Evolutionary conservation across 805 yeast genomes (phyloP), one percentile per base, ranked within the genome.

Genomic region (Barnettozyma vustinii): DNA sequence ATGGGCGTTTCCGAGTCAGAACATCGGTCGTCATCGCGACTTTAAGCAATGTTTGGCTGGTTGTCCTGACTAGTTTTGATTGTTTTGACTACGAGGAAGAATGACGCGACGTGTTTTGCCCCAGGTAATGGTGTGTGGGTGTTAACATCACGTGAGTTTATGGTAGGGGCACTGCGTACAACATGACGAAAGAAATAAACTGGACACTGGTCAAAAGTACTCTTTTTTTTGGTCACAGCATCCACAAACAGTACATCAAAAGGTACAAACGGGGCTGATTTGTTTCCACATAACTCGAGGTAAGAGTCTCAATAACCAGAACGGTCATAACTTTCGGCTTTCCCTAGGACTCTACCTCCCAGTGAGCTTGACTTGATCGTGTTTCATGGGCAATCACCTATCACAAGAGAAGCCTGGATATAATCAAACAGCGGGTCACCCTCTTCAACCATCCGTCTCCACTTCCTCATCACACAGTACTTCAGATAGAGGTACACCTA

Each of bases 341-440:
- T 30, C 16, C 12, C 33, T 9, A 30, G 16, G 12, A 30, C 33
- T 30, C 16, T 9, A 30, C n/a, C 33, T 30, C 16, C 33, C 8
- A 18, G 39, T 12, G 39, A 18, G 39, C 23, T n/a, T 36, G 39
- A 18, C 39, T 36, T 18, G 39, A 20, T 30, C 12, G 23, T 36
- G 4, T 27, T 53, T 27, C 40, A 54, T 54, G 53, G 58, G 58
- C 45, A 55, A 53, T 44, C 40, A 47, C 21, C 20, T 55, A 16
- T 55, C 57, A 32, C 56, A 51, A 45, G 51, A 44, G 30, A 26
- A 44, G 37, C 46, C 53, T 46, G 44, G 48, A 44, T 43, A 39
- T 27, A 35, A 39, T 42, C 23, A 40, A 43, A 36, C 44, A 39
- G 40, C 43, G 19, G 40, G 36, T 19, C 35, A 43, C 45, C 18